Evolutionary conservation across 305 asterid species (phyloP), one percentile per base, ranked within the genome.

Genomic region (Vinca major): DNA sequence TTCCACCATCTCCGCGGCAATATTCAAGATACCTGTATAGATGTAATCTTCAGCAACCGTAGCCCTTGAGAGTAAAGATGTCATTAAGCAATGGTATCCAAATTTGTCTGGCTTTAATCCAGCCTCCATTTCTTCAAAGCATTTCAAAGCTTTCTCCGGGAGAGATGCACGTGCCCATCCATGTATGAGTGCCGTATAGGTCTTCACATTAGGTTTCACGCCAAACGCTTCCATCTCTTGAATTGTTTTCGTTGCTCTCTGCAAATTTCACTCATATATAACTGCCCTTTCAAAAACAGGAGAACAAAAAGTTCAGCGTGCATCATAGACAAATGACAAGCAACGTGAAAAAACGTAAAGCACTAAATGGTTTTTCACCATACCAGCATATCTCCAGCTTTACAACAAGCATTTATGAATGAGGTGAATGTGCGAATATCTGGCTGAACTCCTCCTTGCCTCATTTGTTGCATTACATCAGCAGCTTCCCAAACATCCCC

Each of bases 401-500:
- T 94, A 80, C 96, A 89, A 76, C 96, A 89, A 78, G 96, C 96
- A 78, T 89, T 94, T 69, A 94, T 76, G 68, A 91, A 89, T 64
- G 99, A 94, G 14, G 99, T 94, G 82, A 82, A 91, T 39, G 99
- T 93, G 76, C 83, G 99, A 79, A 94, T 91, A 81, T 94, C 99
- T 2, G 99, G 99, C 71, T 80, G 87, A 60, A 91, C 97, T 53
- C 91, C 90, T 74, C 83, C 96, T 82, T 85, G 81, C 73, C 95
- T 88, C 99, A 94, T 94, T 75, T 91, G 99, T 81, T 94, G 99
- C 96, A 94, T 89, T 79, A 94, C 68, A 76, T 94, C 99, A 55
- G 97, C 93, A 66, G 99, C 97, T 83, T 94, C 99, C 99, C 99
- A 94, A 71, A 86, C 96, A 75, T 94, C 99, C 70, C 99, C 99